Evolutionary conservation across 768 basidiomycete genomes (phyloP), one percentile per base, ranked within the genome.

Genomic region (Boletus subcaerulescens): DNA sequence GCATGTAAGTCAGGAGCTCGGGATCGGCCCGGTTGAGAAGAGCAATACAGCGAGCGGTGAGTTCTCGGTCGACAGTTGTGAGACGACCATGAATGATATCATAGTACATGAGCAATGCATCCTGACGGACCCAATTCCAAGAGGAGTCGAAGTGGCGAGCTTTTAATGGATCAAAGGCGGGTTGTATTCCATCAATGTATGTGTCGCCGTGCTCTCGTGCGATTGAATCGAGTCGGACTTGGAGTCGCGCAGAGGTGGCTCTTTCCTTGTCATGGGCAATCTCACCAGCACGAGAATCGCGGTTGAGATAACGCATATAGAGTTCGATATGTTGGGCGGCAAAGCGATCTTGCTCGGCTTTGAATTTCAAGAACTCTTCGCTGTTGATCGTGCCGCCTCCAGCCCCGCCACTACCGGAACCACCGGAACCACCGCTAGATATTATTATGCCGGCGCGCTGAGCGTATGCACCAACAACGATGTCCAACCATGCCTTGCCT

Each of bases 91-190:
- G 93, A 63, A 99, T 93, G 74, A 99, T 97, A 71, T 98, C 96
- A 73, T 95, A 98, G 76, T 87, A 98, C 93, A 99, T 95, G 56
- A 93, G 77, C 26, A 98, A 78, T 15, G 94, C 93, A 58, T 97
- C 95, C 75, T 99, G 97, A 56, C 96, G 87, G 43, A 89, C 96
- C 97, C 97, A 99, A 69, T 99, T 99, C 97, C 96, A 99, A 7
- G 90, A 93, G 3, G 96, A 98, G 69, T 98, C 95, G 78, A 99
- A 98, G 68, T 89, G 94, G 44, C 97, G 91, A 13, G 95, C 97
- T 74, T 99, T 98, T 65, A 98, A 79, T 3, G 91, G 87, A 66
- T 96, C 92, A 73, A 99, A 99, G 54, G 83, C 80, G 11, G 97
- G 97, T 66, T 95, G 90, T 57, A 98, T 95, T 42, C 97, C 97